Percentiles rank a stretch among this genome's conserved stretches.
Evolutionary conservation across 345 rosid genomes (phyloP).

Genomic region (Sonneratia alba): DNA sequence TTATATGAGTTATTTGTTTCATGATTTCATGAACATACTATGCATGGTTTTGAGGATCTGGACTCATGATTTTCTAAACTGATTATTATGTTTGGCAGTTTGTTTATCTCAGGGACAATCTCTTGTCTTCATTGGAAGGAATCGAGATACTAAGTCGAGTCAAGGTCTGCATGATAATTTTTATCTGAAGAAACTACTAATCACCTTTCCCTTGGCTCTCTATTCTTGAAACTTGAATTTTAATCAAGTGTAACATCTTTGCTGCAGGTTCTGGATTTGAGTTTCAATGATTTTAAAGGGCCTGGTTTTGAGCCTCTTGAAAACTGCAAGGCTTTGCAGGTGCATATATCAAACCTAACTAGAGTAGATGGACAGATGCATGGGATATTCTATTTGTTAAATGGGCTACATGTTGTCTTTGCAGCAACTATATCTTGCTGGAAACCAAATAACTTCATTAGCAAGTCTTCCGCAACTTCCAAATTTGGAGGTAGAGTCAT

Average conservation of each 20-base stretch:
- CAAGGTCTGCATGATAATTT: slow-evolving; percentile 44
- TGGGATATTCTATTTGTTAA: slow-evolving; percentile 6
- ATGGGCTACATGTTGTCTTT: slow-evolving; percentile 21
- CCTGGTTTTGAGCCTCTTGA: slow-evolving; percentile 97
- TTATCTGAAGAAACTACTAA: background rate
- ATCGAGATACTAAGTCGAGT: slow-evolving; percentile 86
- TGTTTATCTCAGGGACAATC: slow-evolving; percentile 96
- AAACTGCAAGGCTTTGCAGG: slow-evolving; percentile 90
- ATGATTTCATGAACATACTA: background rate
- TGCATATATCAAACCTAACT: slow-evolving; percentile 22
- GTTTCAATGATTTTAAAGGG: slow-evolving; percentile 98
- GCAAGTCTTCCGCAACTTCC: slow-evolving; percentile 93
- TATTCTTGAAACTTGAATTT: background rate
- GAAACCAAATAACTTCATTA: slow-evolving; percentile 92
- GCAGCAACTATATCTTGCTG: slow-evolving; percentile 98
- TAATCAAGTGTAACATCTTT: slow-evolving; percentile 11
- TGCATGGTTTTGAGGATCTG: background rate
- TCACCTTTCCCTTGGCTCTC: background rate
- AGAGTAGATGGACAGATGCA: background rate
- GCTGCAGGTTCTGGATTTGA: slow-evolving; percentile 87
- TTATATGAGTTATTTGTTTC: background rate
- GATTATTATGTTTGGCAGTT: slow-evolving; percentile 48
- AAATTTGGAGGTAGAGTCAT: slow-evolving; percentile 70
- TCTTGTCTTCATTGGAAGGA: slow-evolving; percentile 76
- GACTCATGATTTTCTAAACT: slow-evolving; percentile 3